Evolutionary conservation across 2,329 filamentous ascomycete species (phyloP), one percentile per base, ranked within the genome.

Genomic region (Nakataea oryzae): DNA sequence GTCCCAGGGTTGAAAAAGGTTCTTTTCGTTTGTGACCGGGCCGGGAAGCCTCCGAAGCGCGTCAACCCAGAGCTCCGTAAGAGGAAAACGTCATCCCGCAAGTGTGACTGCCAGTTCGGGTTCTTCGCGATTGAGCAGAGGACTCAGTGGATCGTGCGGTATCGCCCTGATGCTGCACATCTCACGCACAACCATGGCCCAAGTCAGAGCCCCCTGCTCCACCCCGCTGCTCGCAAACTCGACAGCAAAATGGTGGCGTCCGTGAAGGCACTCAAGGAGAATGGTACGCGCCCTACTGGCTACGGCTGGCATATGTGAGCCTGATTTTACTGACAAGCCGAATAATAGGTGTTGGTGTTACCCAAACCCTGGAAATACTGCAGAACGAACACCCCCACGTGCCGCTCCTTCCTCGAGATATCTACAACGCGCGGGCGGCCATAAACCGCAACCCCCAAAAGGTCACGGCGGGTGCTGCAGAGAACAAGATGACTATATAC

Each of bases 61-160:
- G 84, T 86, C n/a, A 86, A 77, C 65, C 82, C 85, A 1, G 85
- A 87, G 71, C 80, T 82, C 64, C 81, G 85, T 62, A 87, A 87
- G 72, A 79, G 84, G 27, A 86, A 85, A 69, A 88, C 85, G 1
- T 86, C 85, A 11, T 87, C 85, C n/a, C 79, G 85, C 57, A 88
- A 88, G 68, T 87, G 85, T 67, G 85, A 87, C 67, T 88, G 85
- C 65, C 83, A 84, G 32, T 88, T 88, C 70, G 85, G 85, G n/a
- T 87, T 88, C 71, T 88, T 87, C 66, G 85, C 85, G 62, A 85
- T 88, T 54, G 85, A 88, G 70, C 84, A 87, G 68, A 78, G 85
- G 63, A 86, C 84, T 0, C 84, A 87, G 66, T 88, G 85, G 85
- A 84, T 84, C 0, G 81, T 88, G 63, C 79, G 85, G 61, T 87